These are phyloP conservation scores for Tylopilus cervinicoccineus DNA, from an alignment of 768 basidiomycete genomes.

Conservation along the genomic window DNA sequence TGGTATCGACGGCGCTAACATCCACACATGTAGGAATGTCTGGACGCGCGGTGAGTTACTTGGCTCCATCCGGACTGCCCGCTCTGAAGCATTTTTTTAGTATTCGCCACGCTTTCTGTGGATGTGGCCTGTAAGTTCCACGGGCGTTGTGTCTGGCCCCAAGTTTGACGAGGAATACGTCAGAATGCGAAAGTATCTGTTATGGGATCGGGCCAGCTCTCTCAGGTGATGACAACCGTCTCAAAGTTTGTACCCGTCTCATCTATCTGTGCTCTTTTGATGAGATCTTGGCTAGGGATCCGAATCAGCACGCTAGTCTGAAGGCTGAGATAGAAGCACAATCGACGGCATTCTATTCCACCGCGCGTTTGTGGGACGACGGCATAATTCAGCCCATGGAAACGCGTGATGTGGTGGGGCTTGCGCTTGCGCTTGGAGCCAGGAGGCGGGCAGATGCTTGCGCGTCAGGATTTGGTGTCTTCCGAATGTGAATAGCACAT, in stretches of 20 bases:
- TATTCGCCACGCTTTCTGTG: conserved; percentile 94
- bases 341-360: conserved; percentile 83
- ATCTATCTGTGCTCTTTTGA: neutral
- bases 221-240: conserved; percentile 88
- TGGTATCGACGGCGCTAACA: conserved; percentile 9
- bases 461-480: conserved; percentile 69
- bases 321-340: conserved; percentile 85
- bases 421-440: conserved; percentile 79
- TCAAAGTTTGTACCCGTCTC: conserved; percentile 54
- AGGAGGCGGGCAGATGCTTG: conserved; percentile 32
- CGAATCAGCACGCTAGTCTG: conserved; percentile 67
- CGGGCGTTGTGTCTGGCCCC: conserved; percentile 1
- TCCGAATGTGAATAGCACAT: conserved; percentile 65
- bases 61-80: neutral
- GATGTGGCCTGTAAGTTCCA: conserved; percentile 88
- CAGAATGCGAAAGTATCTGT: conserved; percentile 92
- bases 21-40: conserved; percentile 66
- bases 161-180: conserved; percentile 2
- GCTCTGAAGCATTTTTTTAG: conserved; percentile 33
- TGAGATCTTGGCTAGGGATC: conserved; percentile 50
- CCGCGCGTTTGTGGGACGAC: conserved; percentile 93
- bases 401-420: conserved; percentile 82
- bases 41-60: conserved; percentile 73
- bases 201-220: conserved; percentile 92
- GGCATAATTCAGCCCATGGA: conserved; percentile 88